phyloP scores from a whole-genome alignment of 2,329 filamentous ascomycete genomes.

The Tolypocladium sp. region DNA sequence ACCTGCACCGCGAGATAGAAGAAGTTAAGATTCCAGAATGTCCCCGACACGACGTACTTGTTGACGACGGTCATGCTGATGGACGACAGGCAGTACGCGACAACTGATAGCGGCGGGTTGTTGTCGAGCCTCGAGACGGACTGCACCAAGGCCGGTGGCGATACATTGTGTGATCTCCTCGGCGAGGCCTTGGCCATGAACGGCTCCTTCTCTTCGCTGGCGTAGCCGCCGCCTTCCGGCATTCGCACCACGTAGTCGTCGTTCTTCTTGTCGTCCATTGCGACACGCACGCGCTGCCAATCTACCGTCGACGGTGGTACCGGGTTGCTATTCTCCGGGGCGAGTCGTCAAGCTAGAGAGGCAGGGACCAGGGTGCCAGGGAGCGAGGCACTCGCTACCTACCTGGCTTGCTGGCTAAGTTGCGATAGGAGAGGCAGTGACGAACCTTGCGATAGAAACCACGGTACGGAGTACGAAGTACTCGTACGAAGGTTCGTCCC shows the following conservation, averaged over 20 bases:
- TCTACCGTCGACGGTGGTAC: not conserved
- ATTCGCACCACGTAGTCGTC: slow-evolving; percentile 68
- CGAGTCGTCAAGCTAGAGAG: not conserved
- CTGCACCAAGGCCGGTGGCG: not conserved
- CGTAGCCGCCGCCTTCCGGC: slow-evolving; percentile 44
- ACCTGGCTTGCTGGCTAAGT: not conserved
- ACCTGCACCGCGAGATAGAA: slow-evolving; percentile 91
- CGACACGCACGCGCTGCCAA: not conserved
- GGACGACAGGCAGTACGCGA: slow-evolving; percentile 90
- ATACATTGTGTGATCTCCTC: slow-evolving; percentile 1
- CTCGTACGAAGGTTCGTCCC: no score
- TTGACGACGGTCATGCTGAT: slow-evolving; percentile 99
- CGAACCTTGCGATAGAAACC: no score
- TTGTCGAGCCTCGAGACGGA: slow-evolving; percentile 50
- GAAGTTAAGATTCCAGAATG: slow-evolving; percentile 91
- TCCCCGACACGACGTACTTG: slow-evolving; percentile 92
- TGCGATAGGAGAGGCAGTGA: not conserved
- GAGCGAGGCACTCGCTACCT: no score
- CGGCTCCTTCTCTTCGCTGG: slow-evolving; percentile 5
- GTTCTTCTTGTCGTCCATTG: slow-evolving; percentile 84
- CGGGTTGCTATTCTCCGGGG: not conserved
- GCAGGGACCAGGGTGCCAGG: no score
- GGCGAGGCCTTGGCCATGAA: slow-evolving; percentile 31
- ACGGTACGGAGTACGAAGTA: no score
- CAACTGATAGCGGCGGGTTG: slow-evolving; percentile 62